phyloP scores from a whole-genome alignment of 2,329 filamentous ascomycete species.

The Penicillium rolfsii region DNA sequence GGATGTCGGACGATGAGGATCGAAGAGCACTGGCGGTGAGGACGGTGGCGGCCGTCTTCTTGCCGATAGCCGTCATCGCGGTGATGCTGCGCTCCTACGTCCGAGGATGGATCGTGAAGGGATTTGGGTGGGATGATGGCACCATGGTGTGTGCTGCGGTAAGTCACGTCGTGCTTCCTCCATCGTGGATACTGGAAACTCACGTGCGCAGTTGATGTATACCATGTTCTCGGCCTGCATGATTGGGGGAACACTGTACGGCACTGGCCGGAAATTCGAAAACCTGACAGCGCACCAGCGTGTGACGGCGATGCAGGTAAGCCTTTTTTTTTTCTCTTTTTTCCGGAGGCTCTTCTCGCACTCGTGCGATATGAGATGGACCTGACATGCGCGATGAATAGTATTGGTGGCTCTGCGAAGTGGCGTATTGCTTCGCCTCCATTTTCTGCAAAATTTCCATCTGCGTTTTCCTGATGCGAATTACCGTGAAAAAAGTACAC shows the following conservation, averaged over 20 bases:
- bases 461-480: conserved; percentile 56
- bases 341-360: no score
- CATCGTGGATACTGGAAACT: background rate
- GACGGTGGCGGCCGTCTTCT: conserved; percentile 33
- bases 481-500: conserved; percentile 53
- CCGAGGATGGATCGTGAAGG: conserved; percentile 35
- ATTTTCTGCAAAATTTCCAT: conserved; percentile 56
- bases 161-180: conserved; percentile 1
- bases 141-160: conserved; percentile 37
- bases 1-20: conserved; percentile 27
- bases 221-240: conserved; percentile 37
- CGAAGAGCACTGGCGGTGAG: conserved; percentile 30
- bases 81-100: conserved; percentile 40
- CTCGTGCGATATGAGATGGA: background rate
- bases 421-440: conserved; percentile 55
- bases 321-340: background rate
- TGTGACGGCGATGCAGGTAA: conserved; percentile 34
- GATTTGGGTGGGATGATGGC: conserved; percentile 40
- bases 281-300: conserved; percentile 22
- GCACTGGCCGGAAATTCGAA: conserved; percentile 32
- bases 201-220: conserved; percentile 26
- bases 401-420: conserved; percentile 57
- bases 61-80: conserved; percentile 33
- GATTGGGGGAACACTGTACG: conserved; percentile 37
- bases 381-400: conserved; percentile 10